Evolutionary conservation across 768 basidiomycete species (phyloP), one percentile per base, ranked within the genome.

Genomic region (Exsudoporus frostii): DNA sequence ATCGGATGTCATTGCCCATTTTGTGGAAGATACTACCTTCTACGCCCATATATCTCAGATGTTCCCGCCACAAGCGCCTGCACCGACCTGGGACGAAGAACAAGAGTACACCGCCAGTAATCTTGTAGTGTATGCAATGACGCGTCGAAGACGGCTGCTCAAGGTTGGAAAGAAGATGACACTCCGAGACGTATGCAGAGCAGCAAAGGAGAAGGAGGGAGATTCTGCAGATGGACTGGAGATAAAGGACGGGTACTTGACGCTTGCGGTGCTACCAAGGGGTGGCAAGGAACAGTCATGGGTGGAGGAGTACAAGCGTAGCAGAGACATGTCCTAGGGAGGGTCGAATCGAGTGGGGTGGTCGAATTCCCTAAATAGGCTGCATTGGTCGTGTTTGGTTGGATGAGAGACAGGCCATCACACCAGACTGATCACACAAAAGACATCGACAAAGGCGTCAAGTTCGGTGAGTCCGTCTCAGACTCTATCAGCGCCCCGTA

Each of bases 91-190:
- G 94, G 95, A 98, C 64, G 62, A 62, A 46, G 79, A 76, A 34
- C 74, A 76, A 5, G 82, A 92, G 69, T 98, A 95, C 61, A 65
- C 72, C 2, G 74, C 76, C 19, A 79, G 74, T 1, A 79, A 82
- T 48, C 73, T 98, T 15, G 82, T 85, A 2, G 76, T 97, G 6
- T 98, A 97, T 71, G 90, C 90, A 32, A 85, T 86, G 64, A 98
- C 95, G 11, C 73, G 74, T 55, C 71, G 79, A 53, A 87, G 81
- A 63, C 79, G 92, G 36, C 70, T 98, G 42, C 74, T 99, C 53
- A 99, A 95, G 71, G 83, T 96, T 5, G 96, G 95, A 14, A 90
- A 86, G 73, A 92, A 89, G 67, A 86, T 96, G 83, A 88, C 87
- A 11, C 73, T 98, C 53, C 72, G 78, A 42, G 90, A 94, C 62